Evolutionary conservation across 2,329 filamentous ascomycete species (phyloP).

Genomic region (Pseudogymnoascus sp.): DNA sequence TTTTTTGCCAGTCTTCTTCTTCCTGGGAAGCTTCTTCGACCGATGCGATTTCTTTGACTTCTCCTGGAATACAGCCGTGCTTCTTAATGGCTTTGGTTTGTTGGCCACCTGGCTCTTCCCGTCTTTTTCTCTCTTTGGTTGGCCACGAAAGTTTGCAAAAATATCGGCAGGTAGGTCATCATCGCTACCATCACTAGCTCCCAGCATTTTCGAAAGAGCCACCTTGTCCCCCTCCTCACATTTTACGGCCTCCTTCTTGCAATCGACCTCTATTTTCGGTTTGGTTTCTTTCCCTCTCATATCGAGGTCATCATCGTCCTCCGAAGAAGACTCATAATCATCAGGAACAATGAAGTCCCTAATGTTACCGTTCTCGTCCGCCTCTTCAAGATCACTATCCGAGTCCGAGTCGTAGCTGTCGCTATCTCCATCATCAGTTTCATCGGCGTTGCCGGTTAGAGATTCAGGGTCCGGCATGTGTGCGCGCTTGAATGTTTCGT

Average conservation of each 20-base stretch:
- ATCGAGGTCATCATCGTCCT: conserved; percentile 15
- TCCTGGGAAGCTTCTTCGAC: conserved; percentile 17
- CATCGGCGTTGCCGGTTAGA: conserved; percentile 23
- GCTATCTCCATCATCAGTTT: conserved; percentile 19
- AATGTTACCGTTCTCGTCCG: conserved; percentile 36
- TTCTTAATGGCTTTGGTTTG: not conserved
- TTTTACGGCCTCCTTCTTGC: not conserved
- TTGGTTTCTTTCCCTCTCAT: conserved; percentile 13
- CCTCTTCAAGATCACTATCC: conserved; percentile 33
- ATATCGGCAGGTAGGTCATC: conserved; percentile 1
- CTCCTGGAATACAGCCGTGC: not conserved
- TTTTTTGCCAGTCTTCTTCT: conserved; percentile 21
- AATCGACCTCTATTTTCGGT: not conserved
- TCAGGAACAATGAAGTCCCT: conserved; percentile 49
- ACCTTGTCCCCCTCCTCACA: not conserved
- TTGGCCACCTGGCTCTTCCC: not conserved
- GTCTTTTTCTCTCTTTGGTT: conserved; percentile 6
- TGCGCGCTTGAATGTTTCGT: conserved; percentile 63
- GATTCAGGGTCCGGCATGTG: conserved; percentile 49
- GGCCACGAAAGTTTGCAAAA: not conserved
- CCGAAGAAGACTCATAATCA: conserved; percentile 29
- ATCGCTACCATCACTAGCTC: not conserved
- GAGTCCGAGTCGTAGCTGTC: conserved; percentile 28
- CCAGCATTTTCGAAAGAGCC: not conserved
- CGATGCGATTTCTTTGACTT: not conserved